Evolutionary conservation across 331 rosid species (phyloP), one percentile per base, ranked within the genome.

Genomic region (Malus hybrid): DNA sequence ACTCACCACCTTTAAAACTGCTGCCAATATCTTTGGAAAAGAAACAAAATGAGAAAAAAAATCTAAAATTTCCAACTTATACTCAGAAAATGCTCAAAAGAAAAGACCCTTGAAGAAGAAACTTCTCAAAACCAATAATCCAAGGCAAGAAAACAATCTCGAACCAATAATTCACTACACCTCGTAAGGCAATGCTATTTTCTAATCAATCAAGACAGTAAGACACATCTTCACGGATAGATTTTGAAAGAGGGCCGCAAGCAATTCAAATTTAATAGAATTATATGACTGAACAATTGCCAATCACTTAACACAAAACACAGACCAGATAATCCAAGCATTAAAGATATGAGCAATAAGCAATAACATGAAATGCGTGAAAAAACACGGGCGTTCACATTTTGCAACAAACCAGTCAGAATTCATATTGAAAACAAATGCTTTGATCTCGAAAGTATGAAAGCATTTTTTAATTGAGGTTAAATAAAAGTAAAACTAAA

Each of bases 21-120:
- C 83, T 77, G 69, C 90, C 86, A 65, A 79, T 82, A 86, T 63
- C 97, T 91, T 76, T 46, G 34, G 33, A 64, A 15, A 8, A 31
- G 57, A 73, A 16, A n/a, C 74, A 31, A 31, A 8, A 67, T 15
- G 4, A 61, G 9, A 55, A 55, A 73, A 54, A 68, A 54, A 44
- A 31, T 46, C 62, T 69, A 64, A 62, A 69, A 24, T 36, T 72
- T 63, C 69, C 61, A 46, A 62, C 75, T 80, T 74, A 78, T 61
- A 70, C 71, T 78, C 55, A 83, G 64, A 76, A 63, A 80, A 62
- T 75, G 64, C 55, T 59, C 5, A 5, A 50, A 67, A 14, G 15
- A 48, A 52, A 66, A 20, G 28, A 54, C 9, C 31, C 65, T 10
- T 0, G 55, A 22, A 70, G 36, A 67, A 70, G 36, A 70, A 62